Evolutionary conservation across 1,284 basidiomycete species (phyloP).

Genomic region (Tylopilus sp.): DNA sequence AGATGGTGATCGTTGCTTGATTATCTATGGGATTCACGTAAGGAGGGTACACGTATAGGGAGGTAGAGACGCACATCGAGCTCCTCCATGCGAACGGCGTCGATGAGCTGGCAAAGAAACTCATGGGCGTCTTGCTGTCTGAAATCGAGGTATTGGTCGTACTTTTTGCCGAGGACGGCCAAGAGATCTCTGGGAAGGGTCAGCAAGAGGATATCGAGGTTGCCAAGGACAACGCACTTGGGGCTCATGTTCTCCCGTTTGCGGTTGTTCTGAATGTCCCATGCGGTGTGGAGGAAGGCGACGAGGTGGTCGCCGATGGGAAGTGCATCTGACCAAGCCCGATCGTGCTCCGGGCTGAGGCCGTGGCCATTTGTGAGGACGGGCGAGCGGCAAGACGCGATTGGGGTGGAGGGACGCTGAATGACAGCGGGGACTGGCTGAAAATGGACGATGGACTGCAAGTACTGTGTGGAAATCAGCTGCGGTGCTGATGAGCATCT

Average conservation of each 20-base stretch:
- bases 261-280: conserved; percentile 65
- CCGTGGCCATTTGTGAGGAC: conserved; percentile 74
- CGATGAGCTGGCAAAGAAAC: conserved; percentile 88
- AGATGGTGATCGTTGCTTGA: conserved; percentile 76
- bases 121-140: conserved; percentile 97
- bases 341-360: conserved; percentile 61
- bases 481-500: conserved; percentile 33
- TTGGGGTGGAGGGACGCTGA: conserved; percentile 50
- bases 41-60: neutral
- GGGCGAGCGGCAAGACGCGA: conserved; percentile 66
- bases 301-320: conserved; percentile 75
- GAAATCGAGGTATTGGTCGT: conserved; percentile 93
- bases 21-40: conserved; percentile 60
- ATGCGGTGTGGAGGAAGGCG: conserved; percentile 65
- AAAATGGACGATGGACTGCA: conserved; percentile 71
- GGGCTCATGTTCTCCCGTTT: conserved; percentile 67
- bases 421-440: conserved; percentile 54
- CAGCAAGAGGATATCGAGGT: neutral
- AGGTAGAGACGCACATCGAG: conserved; percentile 77
- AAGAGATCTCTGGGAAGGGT: conserved; percentile 65
- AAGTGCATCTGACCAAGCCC: conserved; percentile 66
- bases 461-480: conserved; percentile 74
- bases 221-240: conserved; percentile 51
- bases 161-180: conserved; percentile 81
- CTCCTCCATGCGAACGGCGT: conserved; percentile 97